Percentiles rank a stretch among this genome's conserved stretches.
Evolutionary conservation across 768 basidiomycete species (phyloP).

Genomic region (Hygrocybe coccinea): DNA sequence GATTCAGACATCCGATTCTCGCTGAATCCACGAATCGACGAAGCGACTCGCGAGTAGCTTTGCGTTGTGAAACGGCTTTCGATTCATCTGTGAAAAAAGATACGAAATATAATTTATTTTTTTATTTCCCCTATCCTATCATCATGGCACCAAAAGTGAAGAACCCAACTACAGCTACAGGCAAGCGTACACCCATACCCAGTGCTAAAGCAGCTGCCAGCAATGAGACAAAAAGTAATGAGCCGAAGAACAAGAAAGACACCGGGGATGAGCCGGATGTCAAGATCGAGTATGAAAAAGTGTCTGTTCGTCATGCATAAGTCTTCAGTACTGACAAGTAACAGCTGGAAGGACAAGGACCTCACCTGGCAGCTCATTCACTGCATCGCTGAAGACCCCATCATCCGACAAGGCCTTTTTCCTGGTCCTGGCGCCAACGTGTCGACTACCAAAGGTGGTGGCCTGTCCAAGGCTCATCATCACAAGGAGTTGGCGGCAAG

Average conservation of each 20-base stretch:
- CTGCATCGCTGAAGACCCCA: constrained; percentile 2
- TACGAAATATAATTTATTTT: neutral
- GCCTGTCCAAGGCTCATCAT: constrained; percentile 13
- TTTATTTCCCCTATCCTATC: neutral
- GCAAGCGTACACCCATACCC: neutral
- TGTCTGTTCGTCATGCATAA: neutral
- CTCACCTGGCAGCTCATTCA: constrained; percentile 6
- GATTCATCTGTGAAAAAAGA: neutral
- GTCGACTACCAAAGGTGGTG: constrained; percentile 9
- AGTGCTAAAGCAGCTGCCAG: neutral
- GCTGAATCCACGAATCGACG: constrained; percentile 1
- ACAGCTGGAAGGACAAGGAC: constrained; percentile 6
- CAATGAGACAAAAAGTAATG: neutral
- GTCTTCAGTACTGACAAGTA: neutral
- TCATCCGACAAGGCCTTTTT: constrained; percentile 18
- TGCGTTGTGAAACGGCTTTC: neutral
- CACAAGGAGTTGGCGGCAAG: constrained; percentile 9
- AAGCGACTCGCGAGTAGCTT: constrained; percentile 6
- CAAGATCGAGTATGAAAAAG: neutral
- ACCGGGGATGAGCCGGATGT: neutral
- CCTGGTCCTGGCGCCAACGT: constrained; percentile 13
- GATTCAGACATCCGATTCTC: neutral
- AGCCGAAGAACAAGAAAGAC: neutral
- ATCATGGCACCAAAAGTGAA: neutral
- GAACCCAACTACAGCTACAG: neutral